phyloP scores from a whole-genome alignment of 1,139 yeast species.

The Blastobotrys persicus region DNA sequence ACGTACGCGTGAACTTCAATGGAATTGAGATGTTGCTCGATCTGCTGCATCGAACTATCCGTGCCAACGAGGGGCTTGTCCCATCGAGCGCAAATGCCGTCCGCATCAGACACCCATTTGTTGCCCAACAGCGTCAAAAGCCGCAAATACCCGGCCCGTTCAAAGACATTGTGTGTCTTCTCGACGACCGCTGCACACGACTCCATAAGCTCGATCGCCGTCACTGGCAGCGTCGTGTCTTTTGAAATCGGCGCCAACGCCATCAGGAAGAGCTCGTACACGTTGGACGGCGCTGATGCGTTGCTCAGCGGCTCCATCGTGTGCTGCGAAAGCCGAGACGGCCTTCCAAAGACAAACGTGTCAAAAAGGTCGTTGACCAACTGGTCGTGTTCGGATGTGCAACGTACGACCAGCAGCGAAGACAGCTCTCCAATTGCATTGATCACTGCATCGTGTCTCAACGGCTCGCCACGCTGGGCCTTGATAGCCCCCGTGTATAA shows the following conservation, averaged over 20 bases:
- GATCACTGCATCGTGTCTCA: constrained; percentile 19
- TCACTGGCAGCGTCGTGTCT: constrained; percentile 17
- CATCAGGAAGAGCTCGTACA: constrained; percentile 45
- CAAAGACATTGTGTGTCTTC: constrained; percentile 29
- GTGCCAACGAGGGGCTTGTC: background rate
- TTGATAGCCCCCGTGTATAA: constrained; percentile 23
- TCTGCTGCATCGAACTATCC: constrained; percentile 11
- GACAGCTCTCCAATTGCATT: constrained; percentile 23
- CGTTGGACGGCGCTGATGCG: constrained; percentile 37
- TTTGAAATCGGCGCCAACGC: constrained; percentile 28
- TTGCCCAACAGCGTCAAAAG: constrained; percentile 58
- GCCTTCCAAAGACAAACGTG: constrained; percentile 22
- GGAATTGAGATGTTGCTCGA: constrained; percentile 15
- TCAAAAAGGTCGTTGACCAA: constrained; percentile 22
- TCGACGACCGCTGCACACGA: constrained; percentile 29
- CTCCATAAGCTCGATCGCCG: constrained; percentile 26
- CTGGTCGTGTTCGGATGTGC: constrained; percentile 20
- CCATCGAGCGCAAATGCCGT: background rate
- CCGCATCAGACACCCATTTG: constrained; percentile 40
- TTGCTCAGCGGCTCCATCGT: constrained; percentile 1
- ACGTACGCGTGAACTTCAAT: constrained; percentile 68
- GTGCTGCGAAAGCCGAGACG: constrained; percentile 16
- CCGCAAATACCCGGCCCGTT: constrained; percentile 59
- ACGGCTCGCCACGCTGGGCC: constrained; percentile 14
- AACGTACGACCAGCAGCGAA: constrained; percentile 16